Evolutionary conservation across 495 filamentous ascomycete species (phyloP).

Genomic region (Penicillium cosmopolitanum): DNA sequence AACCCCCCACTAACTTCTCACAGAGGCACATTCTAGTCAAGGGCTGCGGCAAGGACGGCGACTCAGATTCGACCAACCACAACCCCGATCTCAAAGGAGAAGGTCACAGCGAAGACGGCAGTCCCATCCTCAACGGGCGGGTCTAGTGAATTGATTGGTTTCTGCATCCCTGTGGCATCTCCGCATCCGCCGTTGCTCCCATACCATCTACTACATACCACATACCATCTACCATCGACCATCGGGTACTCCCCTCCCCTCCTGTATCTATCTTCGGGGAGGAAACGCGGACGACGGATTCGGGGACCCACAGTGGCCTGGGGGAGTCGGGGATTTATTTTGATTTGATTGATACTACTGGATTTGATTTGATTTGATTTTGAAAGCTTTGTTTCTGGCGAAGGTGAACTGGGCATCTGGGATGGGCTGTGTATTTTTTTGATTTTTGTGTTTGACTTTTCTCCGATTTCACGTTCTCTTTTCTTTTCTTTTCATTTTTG

Average conservation of each 20-base stretch:
- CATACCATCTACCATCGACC: too few relatives aligned
- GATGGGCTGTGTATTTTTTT: conserved; percentile 11
- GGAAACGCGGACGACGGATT: conserved; percentile 12
- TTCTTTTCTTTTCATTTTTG: conserved; percentile 4
- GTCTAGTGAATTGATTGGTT: conserved; percentile 10
- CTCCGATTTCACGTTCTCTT: neutral
- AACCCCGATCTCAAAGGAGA: conserved; percentile 25
- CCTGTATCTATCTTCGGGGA: conserved; percentile 20
- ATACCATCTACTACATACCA: neutral
- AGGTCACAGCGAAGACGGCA: conserved; percentile 31
- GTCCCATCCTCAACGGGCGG: conserved; percentile 28
- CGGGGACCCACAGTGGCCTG: conserved; percentile 25
- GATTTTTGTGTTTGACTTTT: neutral
- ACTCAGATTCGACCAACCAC: conserved; percentile 25
- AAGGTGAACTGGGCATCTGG: conserved; percentile 20
- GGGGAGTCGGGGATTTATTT: conserved; percentile 21
- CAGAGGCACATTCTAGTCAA: conserved; percentile 94
- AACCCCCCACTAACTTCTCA: conserved; percentile 19
- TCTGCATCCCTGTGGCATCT: conserved; percentile 20
- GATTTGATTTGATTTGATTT: conserved; percentile 19
- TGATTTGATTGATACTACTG: conserved; percentile 6
- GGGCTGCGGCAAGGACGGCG: conserved; percentile 71
- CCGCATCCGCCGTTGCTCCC: conserved; percentile 7
- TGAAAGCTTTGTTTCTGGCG: conserved; percentile 21
- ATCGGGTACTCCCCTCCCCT: neutral